These are phyloP conservation scores for Tolypocladium ophioglossoides DNA, from an alignment of 2,329 filamentous ascomycete species.

Conservation along the genomic window DNA sequence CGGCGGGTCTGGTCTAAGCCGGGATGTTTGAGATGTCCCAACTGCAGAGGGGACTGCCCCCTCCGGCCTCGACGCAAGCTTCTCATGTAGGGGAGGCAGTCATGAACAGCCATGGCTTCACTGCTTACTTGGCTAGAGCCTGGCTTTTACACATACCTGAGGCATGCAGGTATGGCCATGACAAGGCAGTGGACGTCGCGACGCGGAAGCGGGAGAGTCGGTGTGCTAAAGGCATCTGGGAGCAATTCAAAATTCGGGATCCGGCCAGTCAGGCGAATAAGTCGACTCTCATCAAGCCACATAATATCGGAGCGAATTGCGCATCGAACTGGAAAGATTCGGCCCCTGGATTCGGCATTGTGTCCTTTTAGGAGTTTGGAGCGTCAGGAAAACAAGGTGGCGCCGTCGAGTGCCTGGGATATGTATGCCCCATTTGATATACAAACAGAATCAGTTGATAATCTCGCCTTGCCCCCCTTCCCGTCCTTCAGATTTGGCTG, in stretches of 20 bases:
- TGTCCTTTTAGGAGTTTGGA: neutral
- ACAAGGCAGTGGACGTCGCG: neutral
- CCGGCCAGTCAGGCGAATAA: neutral
- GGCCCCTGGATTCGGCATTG: neutral
- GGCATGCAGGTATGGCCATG: neutral
- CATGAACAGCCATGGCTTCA: neutral
- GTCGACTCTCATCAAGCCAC: no score
- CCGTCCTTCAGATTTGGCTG: neutral
- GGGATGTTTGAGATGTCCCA: conserved; percentile 20
- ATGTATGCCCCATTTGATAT: neutral
- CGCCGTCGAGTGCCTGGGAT: neutral
- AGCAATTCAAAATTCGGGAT: neutral
- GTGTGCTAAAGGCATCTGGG: neutral
- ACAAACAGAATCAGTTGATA: neutral
- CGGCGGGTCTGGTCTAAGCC: conserved; percentile 26
- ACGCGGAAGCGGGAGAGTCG: neutral
- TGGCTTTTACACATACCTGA: neutral
- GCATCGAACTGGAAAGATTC: neutral
- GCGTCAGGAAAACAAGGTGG: neutral
- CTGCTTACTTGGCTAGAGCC: neutral
- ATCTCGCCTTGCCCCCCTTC: neutral
- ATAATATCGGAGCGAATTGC: neutral
- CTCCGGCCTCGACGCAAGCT: conserved; percentile 22
- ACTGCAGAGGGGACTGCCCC: conserved; percentile 24
- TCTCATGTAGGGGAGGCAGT: conserved; percentile 6